A percentile compares a stretch with the other conserved stretches of the same genome.
phyloP scores from a whole-genome alignment of 192 early-diverging fungal species.

The Diversispora eburnea region DNA sequence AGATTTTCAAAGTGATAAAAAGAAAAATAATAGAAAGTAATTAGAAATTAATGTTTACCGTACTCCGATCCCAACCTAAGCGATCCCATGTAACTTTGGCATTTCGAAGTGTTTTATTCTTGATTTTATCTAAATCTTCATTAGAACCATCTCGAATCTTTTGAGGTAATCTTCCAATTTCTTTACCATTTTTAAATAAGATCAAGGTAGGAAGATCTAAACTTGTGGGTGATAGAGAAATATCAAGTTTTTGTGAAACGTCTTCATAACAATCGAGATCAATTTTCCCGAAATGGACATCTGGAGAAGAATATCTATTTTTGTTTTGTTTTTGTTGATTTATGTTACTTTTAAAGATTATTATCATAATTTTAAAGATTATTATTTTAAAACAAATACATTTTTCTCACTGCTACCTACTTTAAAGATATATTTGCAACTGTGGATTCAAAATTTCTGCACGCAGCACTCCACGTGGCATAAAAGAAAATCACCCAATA shows the following conservation, averaged over 20 bases:
- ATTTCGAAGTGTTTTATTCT: slow-evolving; percentile 33
- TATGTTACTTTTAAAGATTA: background rate
- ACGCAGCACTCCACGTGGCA: slow-evolving; percentile 49
- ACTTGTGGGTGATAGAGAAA: slow-evolving; percentile 47
- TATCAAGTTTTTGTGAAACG: slow-evolving; percentile 44
- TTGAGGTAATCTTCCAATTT: slow-evolving; percentile 44
- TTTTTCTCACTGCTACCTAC: slow-evolving; percentile 27
- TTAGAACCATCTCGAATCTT: slow-evolving; percentile 32
- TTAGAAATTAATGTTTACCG: slow-evolving; percentile 2
- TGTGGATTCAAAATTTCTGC: slow-evolving; percentile 49
- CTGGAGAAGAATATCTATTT: slow-evolving; percentile 32
- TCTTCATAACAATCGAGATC: slow-evolving; percentile 45
- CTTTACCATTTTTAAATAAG: slow-evolving; percentile 48
- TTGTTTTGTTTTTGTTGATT: no score
- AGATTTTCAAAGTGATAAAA: background rate
- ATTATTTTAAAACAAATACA: background rate
- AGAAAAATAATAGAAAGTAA: background rate
- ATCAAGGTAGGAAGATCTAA: slow-evolving; percentile 53
- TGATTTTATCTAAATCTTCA: slow-evolving; percentile 33
- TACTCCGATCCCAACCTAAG: slow-evolving; percentile 32
- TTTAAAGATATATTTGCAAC: slow-evolving; percentile 47
- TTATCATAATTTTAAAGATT: background rate
- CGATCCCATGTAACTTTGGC: slow-evolving; percentile 34
- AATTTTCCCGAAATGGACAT: slow-evolving; percentile 47
- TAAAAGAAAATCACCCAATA: slow-evolving; percentile 56